phyloP scores from a whole-genome alignment of 129 eudicot genomes.

The Rutidosis leptorrhynchoides region DNA sequence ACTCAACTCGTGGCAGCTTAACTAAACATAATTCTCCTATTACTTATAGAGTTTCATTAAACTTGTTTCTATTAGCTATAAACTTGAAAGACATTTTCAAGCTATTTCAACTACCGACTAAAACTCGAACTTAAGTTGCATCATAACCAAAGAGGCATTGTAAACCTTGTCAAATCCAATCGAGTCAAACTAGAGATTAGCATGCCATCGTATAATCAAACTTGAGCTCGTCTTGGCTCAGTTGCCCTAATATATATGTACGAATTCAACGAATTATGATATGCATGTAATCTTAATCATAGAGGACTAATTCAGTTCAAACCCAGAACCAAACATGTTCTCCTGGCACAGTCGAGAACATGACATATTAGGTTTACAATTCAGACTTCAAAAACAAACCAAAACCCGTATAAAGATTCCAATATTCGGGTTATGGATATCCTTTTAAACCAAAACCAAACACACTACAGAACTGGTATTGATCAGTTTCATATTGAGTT shows the following conservation, averaged over 20 bases:
- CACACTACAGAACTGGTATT: not conserved
- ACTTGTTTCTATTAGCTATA: not conserved
- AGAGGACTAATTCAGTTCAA: not conserved
- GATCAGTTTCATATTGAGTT: not conserved
- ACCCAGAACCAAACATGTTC: not conserved
- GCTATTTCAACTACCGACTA: not conserved
- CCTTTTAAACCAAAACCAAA: not conserved
- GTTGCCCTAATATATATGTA: not conserved
- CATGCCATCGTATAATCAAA: not conserved
- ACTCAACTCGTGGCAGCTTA: not conserved
- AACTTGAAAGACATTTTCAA: not conserved
- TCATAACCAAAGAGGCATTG: not conserved
- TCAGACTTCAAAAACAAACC: not conserved
- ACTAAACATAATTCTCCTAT: not conserved
- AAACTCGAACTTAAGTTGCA: not conserved
- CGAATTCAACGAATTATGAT: not conserved
- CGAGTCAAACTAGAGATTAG: not conserved
- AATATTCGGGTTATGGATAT: not conserved
- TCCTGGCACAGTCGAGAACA: not conserved
- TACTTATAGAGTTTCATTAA: not conserved
- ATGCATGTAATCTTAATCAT: not conserved
- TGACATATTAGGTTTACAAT: not conserved
- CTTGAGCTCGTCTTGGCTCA: not conserved
- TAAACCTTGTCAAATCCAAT: not conserved
- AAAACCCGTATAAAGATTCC: not conserved